Conservation (phyloP, 2,329 filamentous ascomycete species). For the Stagonosporopsis chrysanthemi region DNA sequence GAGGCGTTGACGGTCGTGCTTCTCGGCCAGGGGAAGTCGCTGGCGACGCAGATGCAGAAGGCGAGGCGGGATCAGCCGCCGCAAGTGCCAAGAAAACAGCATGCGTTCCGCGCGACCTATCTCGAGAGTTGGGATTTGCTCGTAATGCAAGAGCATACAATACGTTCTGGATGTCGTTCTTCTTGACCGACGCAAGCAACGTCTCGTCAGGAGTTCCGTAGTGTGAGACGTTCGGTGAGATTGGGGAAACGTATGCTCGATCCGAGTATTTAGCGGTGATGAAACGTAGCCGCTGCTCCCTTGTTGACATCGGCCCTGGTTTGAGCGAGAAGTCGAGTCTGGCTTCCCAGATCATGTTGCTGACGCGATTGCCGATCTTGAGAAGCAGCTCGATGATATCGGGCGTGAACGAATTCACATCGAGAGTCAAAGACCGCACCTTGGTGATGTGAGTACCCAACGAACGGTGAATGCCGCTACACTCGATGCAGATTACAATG, state of each 20-base stretch:
- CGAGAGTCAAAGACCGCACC: conserved; percentile 90
- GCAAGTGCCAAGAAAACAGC: conserved; percentile 90
- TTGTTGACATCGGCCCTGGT: conserved; percentile 76
- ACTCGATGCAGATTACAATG: conserved; percentile 96
- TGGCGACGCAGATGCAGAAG: conserved; percentile 59
- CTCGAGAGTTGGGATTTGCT: conserved; percentile 80
- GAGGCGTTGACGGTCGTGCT: conserved; percentile 52
- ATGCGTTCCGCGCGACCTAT: conserved; percentile 87
- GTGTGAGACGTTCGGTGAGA: conserved; percentile 76
- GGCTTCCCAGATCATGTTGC: conserved; percentile 97
- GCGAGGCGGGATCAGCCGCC: conserved; percentile 87
- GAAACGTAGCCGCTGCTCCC: conserved; percentile 91
- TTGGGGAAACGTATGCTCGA: conserved; percentile 78
- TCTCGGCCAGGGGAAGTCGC: conserved; percentile 54
- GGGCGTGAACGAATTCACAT: conserved; percentile 94
- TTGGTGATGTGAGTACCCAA: conserved; percentile 98
- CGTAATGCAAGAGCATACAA: conserved; percentile 86
- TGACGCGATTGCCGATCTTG: conserved; percentile 89
- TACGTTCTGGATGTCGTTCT: conserved; percentile 92
- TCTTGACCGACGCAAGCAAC: conserved; percentile 90
- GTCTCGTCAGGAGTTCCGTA: conserved; percentile 85
- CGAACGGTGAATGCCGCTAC: conserved; percentile 95
- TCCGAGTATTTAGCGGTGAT: conserved; percentile 96
- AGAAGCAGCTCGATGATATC: conserved; percentile 95
- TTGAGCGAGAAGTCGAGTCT: conserved; percentile 77